Conservation (phyloP, 768 basidiomycete genomes). For the Boletellus emodensis region DNA sequence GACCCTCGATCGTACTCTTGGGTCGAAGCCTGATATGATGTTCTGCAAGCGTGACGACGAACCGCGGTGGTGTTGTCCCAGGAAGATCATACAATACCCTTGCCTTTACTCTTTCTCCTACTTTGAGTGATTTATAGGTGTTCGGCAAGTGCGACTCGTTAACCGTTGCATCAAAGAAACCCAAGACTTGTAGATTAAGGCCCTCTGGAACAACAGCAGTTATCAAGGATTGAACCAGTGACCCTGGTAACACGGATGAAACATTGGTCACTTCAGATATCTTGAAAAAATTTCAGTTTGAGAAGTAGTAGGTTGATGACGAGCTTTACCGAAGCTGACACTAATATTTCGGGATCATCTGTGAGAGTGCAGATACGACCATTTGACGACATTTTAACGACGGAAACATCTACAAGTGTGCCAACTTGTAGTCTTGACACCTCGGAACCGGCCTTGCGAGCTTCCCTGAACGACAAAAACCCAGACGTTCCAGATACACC, state of each 20-base stretch:
- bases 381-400: slow-evolving; percentile 67
- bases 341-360: slow-evolving; percentile 45
- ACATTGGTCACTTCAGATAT: slow-evolving; percentile 75
- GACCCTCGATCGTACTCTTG: slow-evolving; percentile 31
- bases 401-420: slow-evolving; percentile 60
- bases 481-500: slow-evolving; percentile 77
- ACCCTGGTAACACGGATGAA: slow-evolving; percentile 81
- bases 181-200: slow-evolving; percentile 83
- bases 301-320: neutral
- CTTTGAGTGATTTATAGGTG: slow-evolving; percentile 44
- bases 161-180: slow-evolving; percentile 88
- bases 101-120: slow-evolving; percentile 77
- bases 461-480: slow-evolving; percentile 80
- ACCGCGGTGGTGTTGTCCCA: slow-evolving; percentile 66
- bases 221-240: slow-evolving; percentile 76
- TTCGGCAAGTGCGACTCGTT: slow-evolving; percentile 72
- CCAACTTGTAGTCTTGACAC: slow-evolving; percentile 52
- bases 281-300: slow-evolving; percentile 32
- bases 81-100: slow-evolving; percentile 80
- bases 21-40: slow-evolving; percentile 61
- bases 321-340: slow-evolving; percentile 51
- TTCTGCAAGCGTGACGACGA: slow-evolving; percentile 72
- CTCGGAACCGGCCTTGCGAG: slow-evolving; percentile 37
- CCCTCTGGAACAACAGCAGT: slow-evolving; percentile 73
- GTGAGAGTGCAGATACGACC: slow-evolving; percentile 75